phyloP scores from a whole-genome alignment of 2,329 filamentous ascomycete genomes.

The Epicoccum sorghinum region DNA sequence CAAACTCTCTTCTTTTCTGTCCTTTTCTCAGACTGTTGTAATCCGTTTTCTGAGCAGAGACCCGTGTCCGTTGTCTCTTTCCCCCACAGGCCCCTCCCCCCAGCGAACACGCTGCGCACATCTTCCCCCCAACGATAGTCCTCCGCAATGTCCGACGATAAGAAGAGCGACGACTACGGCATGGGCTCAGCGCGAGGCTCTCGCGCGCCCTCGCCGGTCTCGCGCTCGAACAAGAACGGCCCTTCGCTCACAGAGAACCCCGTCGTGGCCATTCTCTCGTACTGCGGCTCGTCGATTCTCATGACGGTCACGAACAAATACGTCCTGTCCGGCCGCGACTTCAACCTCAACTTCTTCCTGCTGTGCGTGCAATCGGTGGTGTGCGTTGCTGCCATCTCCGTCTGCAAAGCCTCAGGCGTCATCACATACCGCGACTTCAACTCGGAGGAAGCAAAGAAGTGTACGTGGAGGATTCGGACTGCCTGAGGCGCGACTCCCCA shows the following conservation, averaged over 20 bases:
- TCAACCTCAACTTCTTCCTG: constrained; percentile 97
- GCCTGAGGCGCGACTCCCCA: not conserved
- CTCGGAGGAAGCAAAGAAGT: constrained; percentile 86
- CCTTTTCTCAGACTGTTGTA: constrained; percentile 22
- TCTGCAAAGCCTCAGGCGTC: constrained; percentile 79
- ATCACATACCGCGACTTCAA: constrained; percentile 89
- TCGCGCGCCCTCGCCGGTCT: constrained; percentile 55
- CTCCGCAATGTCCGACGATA: constrained; percentile 79
- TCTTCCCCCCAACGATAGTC: constrained; percentile 9
- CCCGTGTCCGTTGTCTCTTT: constrained; percentile 20
- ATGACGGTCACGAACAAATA: constrained; percentile 99
- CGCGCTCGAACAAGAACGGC: constrained; percentile 44
- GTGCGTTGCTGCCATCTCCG: constrained; percentile 82
- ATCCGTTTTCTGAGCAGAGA: constrained; percentile 4
- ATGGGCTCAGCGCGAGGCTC: constrained; percentile 58
- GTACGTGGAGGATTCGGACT: constrained; percentile 58
- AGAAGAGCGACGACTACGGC: constrained; percentile 80
- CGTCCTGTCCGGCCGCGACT: constrained; percentile 85
- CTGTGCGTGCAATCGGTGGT: constrained; percentile 88
- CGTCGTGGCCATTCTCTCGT: constrained; percentile 79
- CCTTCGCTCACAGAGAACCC: constrained; percentile 73
- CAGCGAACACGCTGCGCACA: constrained; percentile 17
- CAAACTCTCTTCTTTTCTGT: constrained; percentile 22
- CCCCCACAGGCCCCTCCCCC: constrained; percentile 24
- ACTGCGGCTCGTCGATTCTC: constrained; percentile 94